Base-by-base conservation (phyloP, 768 basidiomycete species). In the Amanita jacksonii region DNA sequence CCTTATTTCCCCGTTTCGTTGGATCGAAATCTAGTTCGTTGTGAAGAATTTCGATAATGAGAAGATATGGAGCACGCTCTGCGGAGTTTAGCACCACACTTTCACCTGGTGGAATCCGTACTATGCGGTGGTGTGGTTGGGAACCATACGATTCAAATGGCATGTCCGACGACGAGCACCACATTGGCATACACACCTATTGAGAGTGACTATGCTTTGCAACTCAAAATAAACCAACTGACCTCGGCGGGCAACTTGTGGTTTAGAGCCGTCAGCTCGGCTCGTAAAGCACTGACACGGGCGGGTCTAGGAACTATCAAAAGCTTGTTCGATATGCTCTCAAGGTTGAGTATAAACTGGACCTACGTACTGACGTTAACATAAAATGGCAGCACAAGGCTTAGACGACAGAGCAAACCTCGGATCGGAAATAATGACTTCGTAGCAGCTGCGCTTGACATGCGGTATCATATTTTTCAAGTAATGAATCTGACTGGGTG, bases 51-150 rank as follows among this genome's bases (percentile, higher is more conserved):
- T 99, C 96, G 46, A 98, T 77, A 49, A 93, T 72, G 18, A 99
- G 74, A 15, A 99, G 72, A 58, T 88, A 99, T 4, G 96, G 96
- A 0, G 91, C 92, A 27, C 87, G 77, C 62, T 99, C 93, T 3
- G 96, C 96, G 15, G 94, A 98, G 59, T 99, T 99, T 20, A 99
- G 74, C 8, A 98, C 96, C 35, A 98, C 96, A 45, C 89, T 86
- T 67, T 99, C 96, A 10, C 93, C 90, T 2, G 96, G 94, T 8
- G 94, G 93, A 56, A 99, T 94, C 51, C 96, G 81, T 40, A 98
- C 92, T 41, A 99, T 89, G 33, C 90, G 83, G 59, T 97, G 92
- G 59, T 98, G 94, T 4, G 85, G 78, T 10, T 63, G 59, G 16
- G 62, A 52, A 18, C 20, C 19, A 25, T 36, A 28, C 8, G 19